A percentile compares a stretch with the other conserved stretches of the same genome.
Evolutionary conservation across 2,329 filamentous ascomycete species (phyloP).

Genomic region (Cucurbitaria berberidis): DNA sequence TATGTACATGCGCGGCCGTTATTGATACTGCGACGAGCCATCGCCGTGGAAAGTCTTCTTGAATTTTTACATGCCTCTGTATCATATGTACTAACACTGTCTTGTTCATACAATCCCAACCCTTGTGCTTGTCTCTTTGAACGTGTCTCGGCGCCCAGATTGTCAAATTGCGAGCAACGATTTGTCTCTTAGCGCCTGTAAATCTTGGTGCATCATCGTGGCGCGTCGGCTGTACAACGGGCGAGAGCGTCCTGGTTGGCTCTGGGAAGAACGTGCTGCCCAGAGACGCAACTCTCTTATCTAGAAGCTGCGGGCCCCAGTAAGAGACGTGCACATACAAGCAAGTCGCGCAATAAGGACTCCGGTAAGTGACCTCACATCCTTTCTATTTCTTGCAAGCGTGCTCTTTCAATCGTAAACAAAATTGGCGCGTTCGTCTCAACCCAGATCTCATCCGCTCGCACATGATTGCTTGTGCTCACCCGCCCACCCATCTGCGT

Average conservation of each 20-base stretch:
- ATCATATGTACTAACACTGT: too few species aligned
- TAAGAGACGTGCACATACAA: not conserved
- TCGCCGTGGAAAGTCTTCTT: not conserved
- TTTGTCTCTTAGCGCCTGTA: too few species aligned
- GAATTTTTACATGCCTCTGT: too few species aligned
- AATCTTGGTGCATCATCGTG: not conserved
- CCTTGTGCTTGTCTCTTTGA: too few species aligned
- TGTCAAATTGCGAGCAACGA: not conserved
- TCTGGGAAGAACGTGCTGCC: not conserved
- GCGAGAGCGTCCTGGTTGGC: not conserved
- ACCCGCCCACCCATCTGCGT: conserved; percentile 60
- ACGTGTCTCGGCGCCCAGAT: too few species aligned
- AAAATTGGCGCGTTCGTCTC: conserved; percentile 52
- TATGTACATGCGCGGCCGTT: not conserved
- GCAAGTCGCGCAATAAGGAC: not conserved
- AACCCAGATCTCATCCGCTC: conserved; percentile 49
- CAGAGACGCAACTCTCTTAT: too few species aligned
- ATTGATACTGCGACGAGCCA: not conserved
- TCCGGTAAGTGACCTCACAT: not conserved
- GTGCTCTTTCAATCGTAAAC: conserved; percentile 54
- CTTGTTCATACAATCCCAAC: not conserved
- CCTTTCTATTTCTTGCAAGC: not conserved
- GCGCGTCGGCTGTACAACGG: not conserved
- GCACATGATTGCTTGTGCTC: conserved; percentile 59
- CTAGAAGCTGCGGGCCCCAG: not conserved